phyloP scores from a whole-genome alignment of 352 stramenopile species.

The Globisporangium canariense region DNA sequence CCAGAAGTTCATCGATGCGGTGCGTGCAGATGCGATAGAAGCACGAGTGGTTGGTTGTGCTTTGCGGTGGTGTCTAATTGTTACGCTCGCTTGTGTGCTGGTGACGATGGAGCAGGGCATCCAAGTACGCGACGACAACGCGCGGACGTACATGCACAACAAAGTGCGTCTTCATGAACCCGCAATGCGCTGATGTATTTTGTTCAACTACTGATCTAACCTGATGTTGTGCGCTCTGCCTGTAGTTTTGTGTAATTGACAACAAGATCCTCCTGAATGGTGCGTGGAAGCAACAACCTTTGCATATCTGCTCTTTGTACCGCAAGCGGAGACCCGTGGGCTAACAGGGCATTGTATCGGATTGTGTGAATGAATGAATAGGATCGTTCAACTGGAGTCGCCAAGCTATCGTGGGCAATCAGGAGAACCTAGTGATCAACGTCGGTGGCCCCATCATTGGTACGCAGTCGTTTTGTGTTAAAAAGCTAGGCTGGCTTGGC shows the following conservation, averaged over 20 bases:
- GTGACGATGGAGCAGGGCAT: conserved; percentile 38
- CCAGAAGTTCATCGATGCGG: conserved; percentile 69
- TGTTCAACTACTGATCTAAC: background rate
- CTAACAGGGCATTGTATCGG: background rate
- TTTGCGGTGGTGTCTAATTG: background rate
- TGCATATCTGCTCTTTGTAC: background rate
- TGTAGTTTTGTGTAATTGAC: conserved; percentile 71
- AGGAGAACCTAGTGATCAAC: conserved; percentile 62
- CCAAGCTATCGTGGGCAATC: conserved; percentile 60
- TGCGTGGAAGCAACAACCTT: conserved; percentile 9
- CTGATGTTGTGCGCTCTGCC: background rate
- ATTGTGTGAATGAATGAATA: conserved; percentile 7
- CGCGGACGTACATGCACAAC: conserved; percentile 67
- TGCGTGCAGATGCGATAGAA: conserved; percentile 15
- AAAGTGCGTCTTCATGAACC: conserved; percentile 31
- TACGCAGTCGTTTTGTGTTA: conserved; percentile 14
- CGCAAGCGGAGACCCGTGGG: background rate
- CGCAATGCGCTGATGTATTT: too few relatives aligned
- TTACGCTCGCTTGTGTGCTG: background rate
- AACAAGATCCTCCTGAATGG: conserved; percentile 56
- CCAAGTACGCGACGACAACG: conserved; percentile 54
- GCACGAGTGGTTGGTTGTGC: background rate
- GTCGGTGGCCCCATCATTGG: conserved; percentile 47
- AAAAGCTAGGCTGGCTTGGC: background rate
- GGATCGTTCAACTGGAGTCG: conserved; percentile 78